Conservation (phyloP, 2,329 filamentous ascomycete species). For the Stachybotrys chartarum region DNA sequence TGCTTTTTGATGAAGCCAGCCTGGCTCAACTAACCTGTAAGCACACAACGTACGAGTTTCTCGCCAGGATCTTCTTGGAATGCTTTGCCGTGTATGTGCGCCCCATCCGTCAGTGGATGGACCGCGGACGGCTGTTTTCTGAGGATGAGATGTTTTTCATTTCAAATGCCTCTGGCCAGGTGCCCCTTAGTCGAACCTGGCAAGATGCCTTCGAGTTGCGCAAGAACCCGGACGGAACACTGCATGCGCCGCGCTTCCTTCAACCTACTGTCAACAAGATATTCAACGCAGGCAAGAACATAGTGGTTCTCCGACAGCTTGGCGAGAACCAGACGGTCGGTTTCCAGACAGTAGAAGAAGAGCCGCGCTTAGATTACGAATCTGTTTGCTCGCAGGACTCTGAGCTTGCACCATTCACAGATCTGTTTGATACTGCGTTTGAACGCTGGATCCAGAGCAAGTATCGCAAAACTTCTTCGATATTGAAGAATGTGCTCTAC, state of each 20-base stretch:
- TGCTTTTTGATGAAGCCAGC: conserved; percentile 65
- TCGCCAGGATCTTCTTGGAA: conserved; percentile 67
- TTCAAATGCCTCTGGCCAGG: conserved; percentile 45
- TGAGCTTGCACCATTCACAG: conserved; percentile 60
- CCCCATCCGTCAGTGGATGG: conserved; percentile 79
- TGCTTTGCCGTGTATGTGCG: conserved; percentile 78
- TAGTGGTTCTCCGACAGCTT: conserved; percentile 73
- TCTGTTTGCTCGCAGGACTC: conserved; percentile 42
- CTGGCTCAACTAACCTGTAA: conserved; percentile 65
- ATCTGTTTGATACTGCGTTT: conserved; percentile 66
- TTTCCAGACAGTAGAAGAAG: conserved; percentile 20
- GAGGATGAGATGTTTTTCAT: conserved; percentile 73
- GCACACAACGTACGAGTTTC: conserved; percentile 49
- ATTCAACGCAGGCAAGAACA: conserved; percentile 82
- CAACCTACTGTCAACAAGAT: conserved; percentile 63
- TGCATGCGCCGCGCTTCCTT: conserved; percentile 71
- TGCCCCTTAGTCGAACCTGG: conserved; percentile 65
- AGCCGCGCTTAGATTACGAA: conserved; percentile 48
- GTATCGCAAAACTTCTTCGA: conserved; percentile 60
- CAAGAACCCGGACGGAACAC: conserved; percentile 46
- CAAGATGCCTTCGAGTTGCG: conserved; percentile 65
- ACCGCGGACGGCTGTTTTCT: conserved; percentile 60
- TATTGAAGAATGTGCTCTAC: conserved; percentile 61
- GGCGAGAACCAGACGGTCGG: conserved; percentile 39
- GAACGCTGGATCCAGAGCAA: conserved; percentile 70